These are phyloP conservation scores for Alternaria incomplexa DNA, from an alignment of 2,329 filamentous ascomycete genomes.

Conservation along the genomic window DNA sequence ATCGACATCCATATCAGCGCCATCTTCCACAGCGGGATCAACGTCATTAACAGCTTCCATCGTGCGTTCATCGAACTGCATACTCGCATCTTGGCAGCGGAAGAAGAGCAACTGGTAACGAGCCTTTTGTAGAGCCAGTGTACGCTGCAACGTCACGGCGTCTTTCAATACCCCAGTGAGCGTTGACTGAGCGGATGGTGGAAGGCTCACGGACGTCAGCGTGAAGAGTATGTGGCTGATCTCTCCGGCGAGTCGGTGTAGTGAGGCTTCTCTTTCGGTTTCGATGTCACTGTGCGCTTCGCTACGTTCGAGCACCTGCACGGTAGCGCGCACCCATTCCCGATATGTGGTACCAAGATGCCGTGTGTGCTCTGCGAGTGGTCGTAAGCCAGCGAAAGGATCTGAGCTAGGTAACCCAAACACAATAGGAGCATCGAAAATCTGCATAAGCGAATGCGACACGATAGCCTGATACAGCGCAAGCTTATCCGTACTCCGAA, in stretches of 20 bases:
- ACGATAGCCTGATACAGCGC: slow-evolving; percentile 43
- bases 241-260: slow-evolving; percentile 26
- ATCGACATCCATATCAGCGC: slow-evolving; percentile 16
- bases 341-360: slow-evolving; percentile 22
- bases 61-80: slow-evolving; percentile 26
- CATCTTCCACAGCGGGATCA: slow-evolving; percentile 32
- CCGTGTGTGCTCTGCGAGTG: slow-evolving; percentile 27
- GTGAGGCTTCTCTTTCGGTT: slow-evolving; percentile 12
- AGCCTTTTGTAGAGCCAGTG: slow-evolving; percentile 39
- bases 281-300: slow-evolving; percentile 11
- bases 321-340: slow-evolving; percentile 40
- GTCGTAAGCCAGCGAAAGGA: slow-evolving; percentile 21
- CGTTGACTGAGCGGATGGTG: slow-evolving; percentile 20
- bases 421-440: slow-evolving; percentile 34
- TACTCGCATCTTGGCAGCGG: slow-evolving; percentile 2
- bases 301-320: slow-evolving; percentile 33
- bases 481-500: slow-evolving; percentile 30
- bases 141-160: slow-evolving; percentile 35
- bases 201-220: slow-evolving; percentile 28
- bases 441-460: slow-evolving; percentile 29
- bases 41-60: slow-evolving; percentile 44
- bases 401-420: slow-evolving; percentile 36
- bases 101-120: slow-evolving; percentile 37
- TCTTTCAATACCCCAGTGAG: slow-evolving; percentile 31
- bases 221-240: slow-evolving; percentile 32